Percentiles rank a stretch among this genome's conserved stretches.
Conservation (phyloP, 1,284 basidiomycete species). For the Peniophora sp. region DNA sequence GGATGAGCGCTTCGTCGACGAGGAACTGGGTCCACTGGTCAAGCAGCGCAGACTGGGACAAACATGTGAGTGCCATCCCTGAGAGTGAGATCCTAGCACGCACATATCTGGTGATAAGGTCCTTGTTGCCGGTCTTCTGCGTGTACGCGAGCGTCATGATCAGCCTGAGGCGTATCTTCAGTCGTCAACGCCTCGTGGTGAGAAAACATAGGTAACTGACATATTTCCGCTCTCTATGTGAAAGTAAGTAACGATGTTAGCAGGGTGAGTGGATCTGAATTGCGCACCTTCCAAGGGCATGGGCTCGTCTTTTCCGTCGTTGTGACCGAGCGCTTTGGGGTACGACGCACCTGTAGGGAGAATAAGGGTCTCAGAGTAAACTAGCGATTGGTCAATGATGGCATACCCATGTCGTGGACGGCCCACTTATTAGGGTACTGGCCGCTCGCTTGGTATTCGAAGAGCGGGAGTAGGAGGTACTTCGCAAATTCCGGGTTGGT, state of each 20-base stretch:
- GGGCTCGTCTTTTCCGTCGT: slow-evolving; percentile 37
- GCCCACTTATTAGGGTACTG: slow-evolving; percentile 61
- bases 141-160: slow-evolving; percentile 69
- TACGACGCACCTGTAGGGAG: background rate
- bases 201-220: no score
- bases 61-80: background rate
- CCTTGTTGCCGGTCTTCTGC: slow-evolving; percentile 48
- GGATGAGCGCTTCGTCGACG: slow-evolving; percentile 56
- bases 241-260: no score
- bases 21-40: slow-evolving; percentile 71
- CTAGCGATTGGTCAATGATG: no score
- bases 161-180: slow-evolving; percentile 16
- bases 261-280: no score
- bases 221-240: slow-evolving; percentile 42
- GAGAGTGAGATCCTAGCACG: no score
- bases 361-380: no score
- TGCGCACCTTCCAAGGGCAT: slow-evolving; percentile 55
- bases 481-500: slow-evolving; percentile 55
- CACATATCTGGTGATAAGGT: slow-evolving; percentile 46
- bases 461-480: slow-evolving; percentile 51
- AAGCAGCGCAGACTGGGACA: slow-evolving; percentile 27
- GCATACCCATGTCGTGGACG: slow-evolving; percentile 52
- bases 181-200: no score
- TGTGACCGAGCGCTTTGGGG: background rate
- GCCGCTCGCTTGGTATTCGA: slow-evolving; percentile 57